Percentiles rank a stretch among this genome's conserved stretches.
These are phyloP conservation scores for Tribonema minus DNA, from an alignment of 108 stramenopile genomes.

Conservation along the genomic window DNA sequence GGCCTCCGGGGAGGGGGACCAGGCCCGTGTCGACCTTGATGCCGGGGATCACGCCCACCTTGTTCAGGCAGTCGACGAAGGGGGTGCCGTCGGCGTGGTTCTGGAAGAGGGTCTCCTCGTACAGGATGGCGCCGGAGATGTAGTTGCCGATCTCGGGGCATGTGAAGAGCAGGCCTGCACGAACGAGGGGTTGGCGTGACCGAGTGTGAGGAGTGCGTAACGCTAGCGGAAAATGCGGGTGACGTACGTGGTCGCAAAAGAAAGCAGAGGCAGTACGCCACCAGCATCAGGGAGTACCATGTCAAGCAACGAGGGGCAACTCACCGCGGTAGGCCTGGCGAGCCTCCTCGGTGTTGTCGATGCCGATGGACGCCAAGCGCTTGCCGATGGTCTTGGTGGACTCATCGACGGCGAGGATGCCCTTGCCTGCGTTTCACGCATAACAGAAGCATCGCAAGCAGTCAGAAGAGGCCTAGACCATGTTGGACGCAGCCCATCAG, in stretches of 20 bases:
- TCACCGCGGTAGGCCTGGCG: conserved; percentile 66
- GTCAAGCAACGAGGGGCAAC: conserved; percentile 62
- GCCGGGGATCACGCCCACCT: conserved; percentile 75
- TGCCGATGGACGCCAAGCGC: conserved; percentile 50
- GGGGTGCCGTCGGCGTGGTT: conserved; percentile 63
- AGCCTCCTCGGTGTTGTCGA: conserved; percentile 74
- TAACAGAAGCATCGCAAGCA: background rate
- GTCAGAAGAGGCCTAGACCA: background rate
- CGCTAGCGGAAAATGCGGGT: background rate
- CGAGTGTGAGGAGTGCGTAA: background rate
- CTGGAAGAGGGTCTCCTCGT: conserved; percentile 80
- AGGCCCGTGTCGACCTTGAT: conserved; percentile 73
- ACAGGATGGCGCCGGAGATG: conserved; percentile 79
- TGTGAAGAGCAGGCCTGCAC: conserved; percentile 51
- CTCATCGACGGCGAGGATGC: conserved; percentile 78
- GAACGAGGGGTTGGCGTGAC: background rate
- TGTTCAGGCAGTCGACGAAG: conserved; percentile 69
- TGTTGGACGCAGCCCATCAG: too few relatives aligned
- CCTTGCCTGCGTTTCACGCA: conserved; percentile 49
- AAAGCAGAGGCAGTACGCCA: background rate
- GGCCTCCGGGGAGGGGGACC: conserved; percentile 58
- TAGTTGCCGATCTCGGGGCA: conserved; percentile 65
- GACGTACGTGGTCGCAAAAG: background rate
- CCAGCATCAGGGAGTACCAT: too few relatives aligned
- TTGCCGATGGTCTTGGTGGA: conserved; percentile 72